Evolutionary conservation across 1,284 basidiomycete species (phyloP).

Genomic region (Trametes polyzona): DNA sequence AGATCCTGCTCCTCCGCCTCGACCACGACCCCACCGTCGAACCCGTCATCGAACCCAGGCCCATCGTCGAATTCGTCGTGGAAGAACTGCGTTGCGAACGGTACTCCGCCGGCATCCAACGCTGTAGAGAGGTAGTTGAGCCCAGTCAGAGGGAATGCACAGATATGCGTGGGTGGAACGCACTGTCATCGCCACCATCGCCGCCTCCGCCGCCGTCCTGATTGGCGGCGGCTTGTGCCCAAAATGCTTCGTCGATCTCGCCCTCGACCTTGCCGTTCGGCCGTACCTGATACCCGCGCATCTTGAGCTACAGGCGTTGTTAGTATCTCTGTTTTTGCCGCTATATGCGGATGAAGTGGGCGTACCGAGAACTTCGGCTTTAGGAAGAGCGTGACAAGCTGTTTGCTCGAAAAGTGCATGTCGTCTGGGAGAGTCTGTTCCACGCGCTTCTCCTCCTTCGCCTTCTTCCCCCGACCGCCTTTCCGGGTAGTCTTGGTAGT

Average conservation of each 20-base stretch:
- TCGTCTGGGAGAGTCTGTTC: constrained; percentile 92
- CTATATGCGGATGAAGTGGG: no score
- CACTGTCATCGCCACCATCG: constrained; percentile 68
- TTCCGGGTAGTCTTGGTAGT: constrained; percentile 44
- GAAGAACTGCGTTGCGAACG: constrained; percentile 98
- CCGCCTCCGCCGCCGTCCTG: constrained; percentile 60
- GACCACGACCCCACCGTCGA: constrained; percentile 54
- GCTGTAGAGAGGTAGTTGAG: constrained; percentile 36
- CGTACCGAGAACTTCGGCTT: constrained; percentile 93
- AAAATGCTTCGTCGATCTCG: constrained; percentile 93
- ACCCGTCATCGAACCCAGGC: constrained; percentile 74
- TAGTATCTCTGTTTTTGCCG: no score
- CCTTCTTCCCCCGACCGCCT: constrained; percentile 47
- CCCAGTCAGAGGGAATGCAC: constrained; percentile 1
- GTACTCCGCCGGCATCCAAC: constrained; percentile 58
- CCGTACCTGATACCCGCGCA: constrained; percentile 70
- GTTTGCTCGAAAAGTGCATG: constrained; percentile 93
- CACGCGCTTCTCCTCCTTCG: constrained; percentile 59
- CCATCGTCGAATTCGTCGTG: constrained; percentile 89
- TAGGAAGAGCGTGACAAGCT: constrained; percentile 90
- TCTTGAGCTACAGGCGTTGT: constrained; percentile 61
- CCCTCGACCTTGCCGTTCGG: constrained; percentile 69
- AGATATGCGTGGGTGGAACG: constrained; percentile 27
- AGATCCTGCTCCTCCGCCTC: constrained; percentile 85
- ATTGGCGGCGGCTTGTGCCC: constrained; percentile 90